Evolutionary conservation across 345 rosid species (phyloP).

Genomic region (Populus tremula): DNA sequence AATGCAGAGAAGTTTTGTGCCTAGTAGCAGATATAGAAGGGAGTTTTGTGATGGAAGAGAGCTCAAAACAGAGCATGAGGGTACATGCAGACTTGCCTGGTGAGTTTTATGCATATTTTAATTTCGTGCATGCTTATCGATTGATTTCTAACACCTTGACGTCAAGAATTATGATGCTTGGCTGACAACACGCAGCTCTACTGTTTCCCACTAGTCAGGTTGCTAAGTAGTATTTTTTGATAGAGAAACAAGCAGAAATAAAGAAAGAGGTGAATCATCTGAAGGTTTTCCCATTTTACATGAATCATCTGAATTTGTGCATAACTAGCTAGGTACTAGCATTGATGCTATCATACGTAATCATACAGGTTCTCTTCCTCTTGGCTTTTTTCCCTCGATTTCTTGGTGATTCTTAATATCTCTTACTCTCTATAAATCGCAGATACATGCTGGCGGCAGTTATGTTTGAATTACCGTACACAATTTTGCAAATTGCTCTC

Average conservation of each 20-base stretch:
- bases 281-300: not conserved
- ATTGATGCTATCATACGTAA: no score
- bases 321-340: no score
- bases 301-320: no score
- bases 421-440: no score
- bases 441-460: no score
- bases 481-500: no score
- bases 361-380: no score
- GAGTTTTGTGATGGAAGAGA: conserved; percentile 82
- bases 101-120: conserved; percentile 16
- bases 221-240: not conserved
- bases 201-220: not conserved
- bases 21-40: conserved; percentile 84
- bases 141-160: not conserved
- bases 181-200: not conserved
- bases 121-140: not conserved
- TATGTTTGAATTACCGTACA: no score
- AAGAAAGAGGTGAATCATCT: not conserved
- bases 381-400: no score
- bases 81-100: conserved; percentile 66
- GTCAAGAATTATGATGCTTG: not conserved
- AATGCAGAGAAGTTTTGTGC: conserved; percentile 81
- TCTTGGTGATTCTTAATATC: no score
- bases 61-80: conserved; percentile 80
- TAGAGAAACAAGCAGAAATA: not conserved